A percentile compares a stretch with the other conserved stretches of the same genome.
These are phyloP conservation scores for Gnomoniopsis sp. DNA, from an alignment of 2,329 filamentous ascomycete genomes.

Conservation along the genomic window DNA sequence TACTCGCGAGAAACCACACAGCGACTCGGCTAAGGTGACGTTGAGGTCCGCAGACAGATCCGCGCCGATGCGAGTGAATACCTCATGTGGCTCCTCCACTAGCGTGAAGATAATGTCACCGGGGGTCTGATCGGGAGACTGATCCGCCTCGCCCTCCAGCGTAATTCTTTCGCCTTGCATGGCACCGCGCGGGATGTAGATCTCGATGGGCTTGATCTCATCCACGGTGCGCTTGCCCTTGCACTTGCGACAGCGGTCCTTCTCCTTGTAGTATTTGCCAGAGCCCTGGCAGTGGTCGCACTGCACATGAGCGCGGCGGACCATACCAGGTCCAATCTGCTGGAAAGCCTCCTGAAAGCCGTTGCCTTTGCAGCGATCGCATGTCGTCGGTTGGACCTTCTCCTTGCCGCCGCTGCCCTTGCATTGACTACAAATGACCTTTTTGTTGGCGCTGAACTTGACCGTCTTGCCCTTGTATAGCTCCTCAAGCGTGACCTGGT, in stretches of 20 bases:
- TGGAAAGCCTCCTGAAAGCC: slow-evolving; percentile 75
- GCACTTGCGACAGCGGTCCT: slow-evolving; percentile 98
- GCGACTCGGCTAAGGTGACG: slow-evolving; percentile 76
- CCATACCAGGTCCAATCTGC: slow-evolving; percentile 81
- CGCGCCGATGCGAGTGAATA: slow-evolving; percentile 77
- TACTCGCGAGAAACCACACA: slow-evolving; percentile 85
- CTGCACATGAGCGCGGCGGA: slow-evolving; percentile 73
- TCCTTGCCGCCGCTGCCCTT: slow-evolving; percentile 89
- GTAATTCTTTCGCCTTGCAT: slow-evolving; percentile 86
- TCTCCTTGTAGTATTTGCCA: slow-evolving; percentile 88
- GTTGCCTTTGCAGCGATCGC: slow-evolving; percentile 78
- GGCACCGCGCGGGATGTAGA: slow-evolving; percentile 89
- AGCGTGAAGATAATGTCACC: slow-evolving; percentile 92
- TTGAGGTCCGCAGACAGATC: slow-evolving; percentile 81
- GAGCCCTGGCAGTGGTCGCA: slow-evolving; percentile 82
- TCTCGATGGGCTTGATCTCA: slow-evolving; percentile 90
- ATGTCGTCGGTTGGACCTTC: slow-evolving; percentile 79
- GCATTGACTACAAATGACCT: slow-evolving; percentile 82
- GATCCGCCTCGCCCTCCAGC: slow-evolving; percentile 90
- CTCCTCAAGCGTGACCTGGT: slow-evolving; percentile 88
- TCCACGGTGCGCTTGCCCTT: slow-evolving; percentile 85
- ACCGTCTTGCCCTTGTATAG: slow-evolving; percentile 98
- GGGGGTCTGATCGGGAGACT: slow-evolving; percentile 81
- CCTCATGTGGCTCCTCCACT: slow-evolving; percentile 74
- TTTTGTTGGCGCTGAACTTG: slow-evolving; percentile 93